These are phyloP conservation scores for Nyssa sinensis DNA, from an alignment of 148 eudicot species.

Conservation along the genomic window DNA sequence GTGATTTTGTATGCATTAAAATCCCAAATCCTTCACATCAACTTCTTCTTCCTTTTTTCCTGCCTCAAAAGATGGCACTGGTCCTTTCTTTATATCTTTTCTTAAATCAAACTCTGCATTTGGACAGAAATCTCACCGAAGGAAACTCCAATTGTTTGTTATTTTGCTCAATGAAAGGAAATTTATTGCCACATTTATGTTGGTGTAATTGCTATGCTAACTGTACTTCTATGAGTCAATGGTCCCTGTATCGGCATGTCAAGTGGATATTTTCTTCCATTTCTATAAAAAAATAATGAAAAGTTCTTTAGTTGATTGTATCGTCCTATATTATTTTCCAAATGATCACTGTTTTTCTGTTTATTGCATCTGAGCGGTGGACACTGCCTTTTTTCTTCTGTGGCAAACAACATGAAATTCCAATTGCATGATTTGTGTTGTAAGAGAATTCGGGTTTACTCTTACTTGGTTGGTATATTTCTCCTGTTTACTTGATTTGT, in stretches of 20 bases:
- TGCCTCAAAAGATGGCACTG: too few relatives aligned
- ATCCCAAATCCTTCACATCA: too few relatives aligned
- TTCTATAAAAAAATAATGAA: too few relatives aligned
- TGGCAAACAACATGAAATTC: background rate
- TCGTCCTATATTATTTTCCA: background rate
- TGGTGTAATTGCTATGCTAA: too few relatives aligned
- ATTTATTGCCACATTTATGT: background rate
- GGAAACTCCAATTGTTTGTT: background rate
- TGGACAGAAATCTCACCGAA: background rate
- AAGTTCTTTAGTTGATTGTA: too few relatives aligned
- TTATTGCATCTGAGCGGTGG: background rate
- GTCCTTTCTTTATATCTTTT: too few relatives aligned
- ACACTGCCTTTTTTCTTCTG: background rate
- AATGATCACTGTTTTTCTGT: background rate
- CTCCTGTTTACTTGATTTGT: background rate
- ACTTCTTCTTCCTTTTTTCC: too few relatives aligned
- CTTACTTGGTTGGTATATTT: background rate
- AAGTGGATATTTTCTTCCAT: too few relatives aligned
- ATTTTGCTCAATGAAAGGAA: background rate
- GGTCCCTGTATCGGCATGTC: background rate
- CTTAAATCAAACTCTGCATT: background rate
- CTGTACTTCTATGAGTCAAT: background rate
- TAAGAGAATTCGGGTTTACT: background rate
- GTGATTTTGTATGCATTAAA: too few relatives aligned
- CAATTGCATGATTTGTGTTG: background rate